phyloP scores from a whole-genome alignment of 2,329 filamentous ascomycete genomes.

The Colletotrichum siamense region DNA sequence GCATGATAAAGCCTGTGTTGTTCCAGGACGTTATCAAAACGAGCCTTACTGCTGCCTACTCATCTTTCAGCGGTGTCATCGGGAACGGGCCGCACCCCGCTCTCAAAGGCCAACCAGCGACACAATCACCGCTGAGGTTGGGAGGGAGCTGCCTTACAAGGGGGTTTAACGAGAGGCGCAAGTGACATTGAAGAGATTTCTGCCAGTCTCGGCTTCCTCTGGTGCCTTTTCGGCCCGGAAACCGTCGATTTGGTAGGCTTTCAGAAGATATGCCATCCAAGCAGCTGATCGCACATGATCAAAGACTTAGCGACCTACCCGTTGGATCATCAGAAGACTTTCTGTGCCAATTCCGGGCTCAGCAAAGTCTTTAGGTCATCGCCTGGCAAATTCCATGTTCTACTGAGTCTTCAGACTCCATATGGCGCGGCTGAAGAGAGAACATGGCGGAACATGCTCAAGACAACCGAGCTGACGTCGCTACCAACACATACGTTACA shows the following conservation, averaged over 20 bases:
- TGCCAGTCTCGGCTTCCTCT: conserved; percentile 20
- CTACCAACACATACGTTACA: conserved; percentile 47
- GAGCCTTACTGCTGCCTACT: not conserved
- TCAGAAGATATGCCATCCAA: not conserved
- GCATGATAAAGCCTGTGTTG: conserved; percentile 25
- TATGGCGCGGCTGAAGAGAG: too few species aligned
- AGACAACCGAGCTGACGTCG: conserved; percentile 35
- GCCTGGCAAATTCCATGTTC: not conserved
- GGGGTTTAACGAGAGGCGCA: conserved; percentile 23
- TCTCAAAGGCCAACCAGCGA: conserved; percentile 39
- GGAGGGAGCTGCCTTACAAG: conserved; percentile 24
- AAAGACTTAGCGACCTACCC: conserved; percentile 2
- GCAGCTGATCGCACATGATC: not conserved
- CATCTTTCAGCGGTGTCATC: conserved; percentile 24
- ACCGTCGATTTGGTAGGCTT: not conserved
- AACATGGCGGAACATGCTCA: conserved; percentile 25
- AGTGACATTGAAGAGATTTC: conserved; percentile 24
- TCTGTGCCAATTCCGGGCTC: not conserved
- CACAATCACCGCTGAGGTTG: conserved; percentile 27
- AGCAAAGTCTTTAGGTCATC: not conserved
- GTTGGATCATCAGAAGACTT: not conserved
- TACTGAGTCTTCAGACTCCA: not conserved
- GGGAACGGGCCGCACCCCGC: conserved; percentile 42
- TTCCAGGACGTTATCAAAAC: not conserved
- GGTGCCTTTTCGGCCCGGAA: conserved; percentile 15